phyloP scores from a whole-genome alignment of 2,329 filamentous ascomycete species.

The Sarocladium oryzae region DNA sequence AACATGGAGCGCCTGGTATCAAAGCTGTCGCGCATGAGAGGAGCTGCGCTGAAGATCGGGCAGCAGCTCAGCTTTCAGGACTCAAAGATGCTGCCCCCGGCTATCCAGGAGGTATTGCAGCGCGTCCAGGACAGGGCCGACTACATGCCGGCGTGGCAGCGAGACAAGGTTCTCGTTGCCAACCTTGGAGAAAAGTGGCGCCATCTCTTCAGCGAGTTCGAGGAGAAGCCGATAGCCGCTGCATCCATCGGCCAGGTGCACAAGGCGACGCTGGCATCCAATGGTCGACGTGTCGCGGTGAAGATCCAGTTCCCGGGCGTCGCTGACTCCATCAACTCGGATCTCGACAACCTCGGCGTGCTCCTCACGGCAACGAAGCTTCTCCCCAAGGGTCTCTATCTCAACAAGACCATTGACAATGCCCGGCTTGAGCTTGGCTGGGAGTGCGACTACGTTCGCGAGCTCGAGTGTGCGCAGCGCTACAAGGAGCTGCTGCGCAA shows the following conservation, averaged over 20 bases:
- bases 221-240: slow-evolving; percentile 87
- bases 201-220: slow-evolving; percentile 74
- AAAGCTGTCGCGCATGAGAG: slow-evolving; percentile 92
- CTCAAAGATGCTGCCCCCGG: slow-evolving; percentile 82
- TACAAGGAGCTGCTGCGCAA: slow-evolving; percentile 66
- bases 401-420: slow-evolving; percentile 96
- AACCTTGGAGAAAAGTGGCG: slow-evolving; percentile 85
- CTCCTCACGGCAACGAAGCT: slow-evolving; percentile 86
- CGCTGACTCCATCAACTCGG: slow-evolving; percentile 90
- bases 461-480: slow-evolving; percentile 71
- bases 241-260: slow-evolving; percentile 98
- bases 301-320: slow-evolving; percentile 98
- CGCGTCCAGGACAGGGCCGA: slow-evolving; percentile 94
- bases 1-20: slow-evolving; percentile 93
- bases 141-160: slow-evolving; percentile 94
- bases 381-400: slow-evolving; percentile 83
- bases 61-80: slow-evolving; percentile 99
- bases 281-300: slow-evolving; percentile 73
- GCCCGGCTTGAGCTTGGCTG: slow-evolving; percentile 85
- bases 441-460: slow-evolving; percentile 93
- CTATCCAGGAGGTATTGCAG: slow-evolving; percentile 84
- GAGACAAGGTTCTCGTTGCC: slow-evolving; percentile 70
- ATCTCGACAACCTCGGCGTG: slow-evolving; percentile 87
- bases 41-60: slow-evolving; percentile 91
- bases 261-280: slow-evolving; percentile 70